Evolutionary conservation across 768 basidiomycete genomes (phyloP), one percentile per base, ranked within the genome.

Genomic region (Boletus vinaceobasis): DNA sequence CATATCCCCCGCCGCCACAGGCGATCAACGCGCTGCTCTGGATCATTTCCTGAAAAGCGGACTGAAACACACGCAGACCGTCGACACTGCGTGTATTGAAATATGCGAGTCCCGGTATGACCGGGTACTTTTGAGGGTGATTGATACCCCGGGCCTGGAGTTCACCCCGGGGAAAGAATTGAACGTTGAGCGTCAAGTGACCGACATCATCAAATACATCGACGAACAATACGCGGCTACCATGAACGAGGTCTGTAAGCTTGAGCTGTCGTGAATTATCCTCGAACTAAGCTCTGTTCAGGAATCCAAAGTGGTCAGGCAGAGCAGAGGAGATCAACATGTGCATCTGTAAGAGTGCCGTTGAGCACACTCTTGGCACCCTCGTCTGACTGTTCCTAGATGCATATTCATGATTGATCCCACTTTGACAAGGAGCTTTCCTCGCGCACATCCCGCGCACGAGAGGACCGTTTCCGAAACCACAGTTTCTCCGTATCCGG

Each of bases 391-490:
- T 52, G 23, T 47, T 50, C 26, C 50, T 55, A 91, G 90, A 43
- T 90, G 87, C 67, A 88, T 93, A 56, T 93, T 93, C 71, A 79
- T 92, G 81, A 79, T 92, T 63, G 89, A 93, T 64, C 90, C 91
- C 13, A 80, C 92, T 61, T 77, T 82, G 75, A 79, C 82, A 5
- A 71, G 74, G 33, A 70, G 78, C 48, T 75, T 80, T 39, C 78
- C 84, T 53, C 79, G 77, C 48, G 76, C 76, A 2, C 73, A 75
- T 51, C 76, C 79, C 5, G 64, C 77, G 15, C 83, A 83, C 9
- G 68, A 71, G 35, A 82, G 79, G 65, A 77, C 81, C 40, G 82
- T 79, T 44, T 89, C 88, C n/a, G 84, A 88, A 59, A 76, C 82
- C 35, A 86, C 84, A 1, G 74, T 88, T 48, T 82, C 83, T 29